Evolutionary conservation across 352 stramenopile genomes (phyloP), one percentile per base, ranked within the genome.

Genomic region (Phytophthora pseudosyringae): DNA sequence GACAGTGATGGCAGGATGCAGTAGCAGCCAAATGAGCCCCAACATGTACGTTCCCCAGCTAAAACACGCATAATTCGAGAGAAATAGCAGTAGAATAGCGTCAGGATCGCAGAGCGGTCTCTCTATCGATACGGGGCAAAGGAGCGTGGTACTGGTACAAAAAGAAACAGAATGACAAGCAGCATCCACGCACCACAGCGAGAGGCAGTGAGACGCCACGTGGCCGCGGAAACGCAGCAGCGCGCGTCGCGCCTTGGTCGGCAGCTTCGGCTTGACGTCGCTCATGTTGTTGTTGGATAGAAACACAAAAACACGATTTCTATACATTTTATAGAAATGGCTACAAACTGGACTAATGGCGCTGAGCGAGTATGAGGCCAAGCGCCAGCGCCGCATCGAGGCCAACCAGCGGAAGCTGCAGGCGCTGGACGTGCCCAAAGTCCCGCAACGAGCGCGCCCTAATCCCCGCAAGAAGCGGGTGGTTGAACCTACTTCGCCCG

Each of bases 1-100:
- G 47, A 96, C 64, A 9, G 88, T 95, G 36, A 86, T 80, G 2
- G 73, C 77, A 2, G 89, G 89, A 59, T 95, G 89, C 10, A 95
- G 52, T 9, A 91, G 57, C 47, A 97, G 58, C 89, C 89, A 97
- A 26, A 91, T n/a, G 12, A 93, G 40, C 0, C 84, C 86, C 31
- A 96, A 46, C 13, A 65, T 49, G 57, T 90, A 93, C 59, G 75
- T 86, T 44, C 80, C 52, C 85, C 85, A 93, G 59, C 85, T 92
- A 57, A 25, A 58, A 54, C 15, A 28, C 5, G 16, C 26, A 16
- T 21, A 56, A 45, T 63, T 9, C 3, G 40, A 31, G 39, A 47
- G 41, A 40, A 39, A 28, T 5, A 36, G 15, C 11, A 26, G 9
- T 3, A 43, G 29, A 39, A 53, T 21, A 39, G 43, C 15, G 25